Percentiles rank a stretch among this genome's conserved stretches.
These are phyloP conservation scores for Pestalotiopsis sp. DNA, from an alignment of 2,329 filamentous ascomycete genomes.

Conservation along the genomic window DNA sequence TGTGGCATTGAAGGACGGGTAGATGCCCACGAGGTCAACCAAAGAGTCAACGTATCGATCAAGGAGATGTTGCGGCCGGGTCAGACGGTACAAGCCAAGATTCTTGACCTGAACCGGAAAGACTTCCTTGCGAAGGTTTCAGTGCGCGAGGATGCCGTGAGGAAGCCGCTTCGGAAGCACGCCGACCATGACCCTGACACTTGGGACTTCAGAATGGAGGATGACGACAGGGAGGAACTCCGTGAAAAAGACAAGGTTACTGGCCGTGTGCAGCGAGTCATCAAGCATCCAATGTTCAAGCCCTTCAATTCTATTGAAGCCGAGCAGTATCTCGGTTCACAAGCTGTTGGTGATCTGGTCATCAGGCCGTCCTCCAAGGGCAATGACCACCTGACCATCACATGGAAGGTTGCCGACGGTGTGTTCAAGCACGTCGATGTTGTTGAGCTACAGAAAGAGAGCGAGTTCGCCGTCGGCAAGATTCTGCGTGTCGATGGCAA, in stretches of 20 bases:
- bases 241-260: constrained; percentile 85
- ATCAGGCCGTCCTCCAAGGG: constrained; percentile 96
- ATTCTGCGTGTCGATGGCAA: constrained; percentile 84
- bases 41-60: constrained; percentile 65
- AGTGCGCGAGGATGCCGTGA: constrained; percentile 79
- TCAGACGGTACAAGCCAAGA: constrained; percentile 86
- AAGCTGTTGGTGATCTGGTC: constrained; percentile 85
- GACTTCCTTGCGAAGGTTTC: constrained; percentile 83
- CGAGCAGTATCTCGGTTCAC: constrained; percentile 88
- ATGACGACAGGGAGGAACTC: constrained; percentile 78
- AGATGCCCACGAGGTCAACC: constrained; percentile 79
- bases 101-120: constrained; percentile 85
- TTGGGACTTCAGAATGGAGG: constrained; percentile 86
- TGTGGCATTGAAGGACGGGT: constrained; percentile 92
- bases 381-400: constrained; percentile 91
- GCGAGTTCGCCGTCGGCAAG: constrained; percentile 90
- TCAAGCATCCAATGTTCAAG: constrained; percentile 96
- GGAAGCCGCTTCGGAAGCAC: constrained; percentile 69
- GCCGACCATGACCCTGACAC: constrained; percentile 76
- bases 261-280: constrained; percentile 87
- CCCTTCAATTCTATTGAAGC: constrained; percentile 91
- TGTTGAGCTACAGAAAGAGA: constrained; percentile 94
- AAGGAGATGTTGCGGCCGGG: constrained; percentile 75
- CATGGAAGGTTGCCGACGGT: constrained; percentile 95
- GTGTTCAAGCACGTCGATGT: constrained; percentile 99